Base-by-base conservation (phyloP, 352 stramenopile genomes). In the Thalassiosira hispida region DNA sequence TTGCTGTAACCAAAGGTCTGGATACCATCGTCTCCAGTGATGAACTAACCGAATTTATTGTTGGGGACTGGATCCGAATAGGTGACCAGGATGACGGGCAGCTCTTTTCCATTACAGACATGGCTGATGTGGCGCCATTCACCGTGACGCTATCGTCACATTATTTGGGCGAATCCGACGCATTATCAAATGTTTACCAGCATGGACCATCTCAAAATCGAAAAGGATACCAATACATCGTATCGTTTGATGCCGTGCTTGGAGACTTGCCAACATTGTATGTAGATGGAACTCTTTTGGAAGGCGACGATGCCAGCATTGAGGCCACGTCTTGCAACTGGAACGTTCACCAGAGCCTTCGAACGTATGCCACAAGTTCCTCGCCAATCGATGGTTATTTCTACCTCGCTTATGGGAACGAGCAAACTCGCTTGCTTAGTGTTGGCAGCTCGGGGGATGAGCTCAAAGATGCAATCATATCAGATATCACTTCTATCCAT, bases 11-110 rank as follows among this genome's bases (percentile, higher is more conserved):
- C 0, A 95, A 96, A 69, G 95, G 93, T 5, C 95, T 95, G 0
- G 88, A 92, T 35, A 81, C 94, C 0, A 73, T 97, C 25, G 83
- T 78, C 22, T 90, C 97, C 3, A 93, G 71, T 18, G 40, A 66
- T 63, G 64, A 76, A 35, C 49, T 87, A n/a, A 69, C 57, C 0
- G 82, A 88, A 27, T 97, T 98, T 29, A 47, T 67, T 6, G 79
- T 94, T 31, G 95, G 93, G 11, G 95, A 98, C 72, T 98, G 96
- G 96, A 97, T 98, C 57, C 94, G 96, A 11, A 81, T 98, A 4
- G 93, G 88, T 9, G 91, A 94, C 35, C 68, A 60, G 20, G 85
- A 83, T 22, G 40, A 80, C 22, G 96, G 95, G 0, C 92, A 90
- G 2, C 93, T 98, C 16, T 98, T 97, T 73, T 93, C 92, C 0